Evolutionary conservation across 75 land plant species (phyloP), one percentile per base, ranked within the genome.

Genomic region (Pinus taeda): DNA sequence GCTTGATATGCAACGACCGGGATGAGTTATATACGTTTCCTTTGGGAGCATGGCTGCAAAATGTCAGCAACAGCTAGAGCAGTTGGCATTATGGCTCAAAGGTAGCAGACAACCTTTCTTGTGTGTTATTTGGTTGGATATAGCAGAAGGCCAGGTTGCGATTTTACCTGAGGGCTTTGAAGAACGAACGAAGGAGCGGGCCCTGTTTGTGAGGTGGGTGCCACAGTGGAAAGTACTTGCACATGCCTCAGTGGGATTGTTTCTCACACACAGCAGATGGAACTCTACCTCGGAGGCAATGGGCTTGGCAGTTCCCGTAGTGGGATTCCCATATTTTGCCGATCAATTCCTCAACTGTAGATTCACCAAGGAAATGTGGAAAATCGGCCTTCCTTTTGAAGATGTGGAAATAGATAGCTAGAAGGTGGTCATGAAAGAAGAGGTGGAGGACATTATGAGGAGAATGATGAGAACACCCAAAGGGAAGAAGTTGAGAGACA

Each of bases 261-360:
- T 81, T 29, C 80, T 26, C 5, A 81, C 84, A 1, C 86, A 85
- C 60, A 74, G 66, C 65, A 84, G 86, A 2, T 85, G 80, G 83
- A 85, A 85, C 60, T 82, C 84, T 26, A 78, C 76, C 26, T 7
- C 74, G 17, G 83, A 82, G 69, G 74, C 81, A 74, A 82, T 82
- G 53, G 7, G 53, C 53, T 6, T 45, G 53, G 62, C 78, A 0
- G 81, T 80, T 77, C 81, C 81, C 24, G 75, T 78, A 80, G 22
- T 82, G 17, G 83, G 83, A 29, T 78, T 74, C 76, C 83, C 83
- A 22, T 15, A 14, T 26, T 73, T 78, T 74, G 29, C 21, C 3
- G 80, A 82, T 17, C 83, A 78, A 26, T 57, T 55, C 3, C n/a
- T 79, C 12, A 63, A 82, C 30, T 18, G 56, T 24, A 56, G 59